Conservation (phyloP, 495 filamentous ascomycete species). For the Aspergillus baeticus region DNA sequence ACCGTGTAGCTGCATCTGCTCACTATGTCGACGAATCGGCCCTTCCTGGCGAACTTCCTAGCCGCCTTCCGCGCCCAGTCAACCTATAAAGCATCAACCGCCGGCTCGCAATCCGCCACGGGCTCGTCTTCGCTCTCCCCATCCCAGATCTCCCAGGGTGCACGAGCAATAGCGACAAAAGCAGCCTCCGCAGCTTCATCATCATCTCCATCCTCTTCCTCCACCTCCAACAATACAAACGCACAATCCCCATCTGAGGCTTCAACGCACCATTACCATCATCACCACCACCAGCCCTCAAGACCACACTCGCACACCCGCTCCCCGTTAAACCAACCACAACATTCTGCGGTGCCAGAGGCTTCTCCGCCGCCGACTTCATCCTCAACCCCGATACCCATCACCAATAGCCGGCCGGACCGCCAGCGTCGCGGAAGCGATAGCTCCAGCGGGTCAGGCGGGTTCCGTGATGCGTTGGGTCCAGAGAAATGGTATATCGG, state of each 20-base stretch:
- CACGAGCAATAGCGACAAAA: slow-evolving; percentile 45
- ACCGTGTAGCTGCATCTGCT: neutral
- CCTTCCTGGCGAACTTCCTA: slow-evolving; percentile 84
- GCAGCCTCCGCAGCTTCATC: slow-evolving; percentile 22
- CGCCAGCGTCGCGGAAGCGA: slow-evolving; percentile 62
- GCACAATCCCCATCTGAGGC: slow-evolving; percentile 12
- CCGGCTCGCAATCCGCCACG: slow-evolving; percentile 25
- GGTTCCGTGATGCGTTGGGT: slow-evolving; percentile 72
- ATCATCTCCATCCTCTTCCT: slow-evolving; percentile 9
- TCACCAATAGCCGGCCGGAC: slow-evolving; percentile 27
- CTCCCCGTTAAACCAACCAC: slow-evolving; percentile 15
- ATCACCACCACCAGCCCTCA: slow-evolving; percentile 14
- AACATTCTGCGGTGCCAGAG: slow-evolving; percentile 1
- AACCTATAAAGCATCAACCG: slow-evolving; percentile 43
- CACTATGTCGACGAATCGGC: slow-evolving; percentile 65
- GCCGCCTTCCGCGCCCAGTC: slow-evolving; percentile 74
- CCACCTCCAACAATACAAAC: neutral
- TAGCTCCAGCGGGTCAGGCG: slow-evolving; percentile 73
- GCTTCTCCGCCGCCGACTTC: slow-evolving; percentile 24
- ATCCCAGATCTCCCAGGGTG: slow-evolving; percentile 37
- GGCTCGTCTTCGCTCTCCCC: slow-evolving; percentile 30
- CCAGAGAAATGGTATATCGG: slow-evolving; percentile 89
- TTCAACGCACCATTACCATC: slow-evolving; percentile 24
- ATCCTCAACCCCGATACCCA: slow-evolving; percentile 39
- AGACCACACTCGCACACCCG: slow-evolving; percentile 27